Evolutionary conservation across 495 filamentous ascomycete genomes (phyloP).

Genomic region (Xylaria bambusicola): DNA sequence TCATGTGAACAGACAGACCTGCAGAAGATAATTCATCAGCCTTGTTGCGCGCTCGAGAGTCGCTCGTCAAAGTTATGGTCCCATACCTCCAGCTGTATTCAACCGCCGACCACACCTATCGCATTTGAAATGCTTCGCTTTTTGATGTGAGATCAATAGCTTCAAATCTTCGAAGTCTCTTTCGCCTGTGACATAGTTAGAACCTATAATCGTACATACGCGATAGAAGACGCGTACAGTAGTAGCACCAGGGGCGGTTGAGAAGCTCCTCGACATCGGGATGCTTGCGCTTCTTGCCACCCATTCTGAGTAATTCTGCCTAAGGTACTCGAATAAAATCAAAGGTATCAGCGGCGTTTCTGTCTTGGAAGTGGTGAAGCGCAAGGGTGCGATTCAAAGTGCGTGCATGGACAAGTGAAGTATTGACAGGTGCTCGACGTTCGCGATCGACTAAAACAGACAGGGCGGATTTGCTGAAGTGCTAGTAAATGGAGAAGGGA

Average conservation of each 20-base stretch:
- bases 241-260: constrained; percentile 93
- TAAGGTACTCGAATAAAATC: background rate
- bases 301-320: constrained; percentile 54
- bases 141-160: constrained; percentile 94
- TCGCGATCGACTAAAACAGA: constrained; percentile 5
- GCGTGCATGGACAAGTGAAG: background rate
- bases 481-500: background rate
- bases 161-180: constrained; percentile 97
- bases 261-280: constrained; percentile 87
- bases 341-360: background rate
- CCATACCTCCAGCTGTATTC: constrained; percentile 91
- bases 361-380: background rate
- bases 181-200: constrained; percentile 55
- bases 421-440: background rate
- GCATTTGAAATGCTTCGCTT: constrained; percentile 98
- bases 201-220: background rate
- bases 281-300: constrained; percentile 76
- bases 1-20: constrained; percentile 96
- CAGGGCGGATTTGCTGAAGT: background rate
- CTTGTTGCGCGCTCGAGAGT: background rate
- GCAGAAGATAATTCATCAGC: constrained; percentile 27
- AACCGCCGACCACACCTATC: constrained; percentile 82
- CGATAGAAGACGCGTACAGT: constrained; percentile 58
- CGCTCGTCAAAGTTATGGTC: background rate
- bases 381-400: background rate